Percentiles rank a stretch among this genome's conserved stretches.
Conservation (phyloP, 805 yeast genomes). For the Yamadazyma kitorensis region DNA sequence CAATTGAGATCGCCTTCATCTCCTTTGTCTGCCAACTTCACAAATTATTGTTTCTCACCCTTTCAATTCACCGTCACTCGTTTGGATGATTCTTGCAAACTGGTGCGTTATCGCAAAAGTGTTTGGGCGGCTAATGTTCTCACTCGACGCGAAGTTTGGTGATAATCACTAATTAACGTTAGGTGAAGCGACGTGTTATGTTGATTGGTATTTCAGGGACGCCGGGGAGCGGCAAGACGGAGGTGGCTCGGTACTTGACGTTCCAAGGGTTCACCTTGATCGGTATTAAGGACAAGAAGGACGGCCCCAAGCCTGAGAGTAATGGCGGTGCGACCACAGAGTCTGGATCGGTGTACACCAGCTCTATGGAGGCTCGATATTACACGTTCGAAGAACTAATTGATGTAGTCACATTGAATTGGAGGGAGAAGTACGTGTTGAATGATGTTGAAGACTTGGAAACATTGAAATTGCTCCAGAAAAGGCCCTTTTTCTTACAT, state of each 20-base stretch:
- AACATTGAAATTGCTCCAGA: constrained; percentile 46
- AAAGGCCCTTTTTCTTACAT: constrained; percentile 84
- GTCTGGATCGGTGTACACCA: constrained; percentile 5
- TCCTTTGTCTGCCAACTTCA: too few relatives aligned
- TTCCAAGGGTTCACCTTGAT: constrained; percentile 50
- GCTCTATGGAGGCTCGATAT: constrained; percentile 8
- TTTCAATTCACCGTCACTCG: too few relatives aligned
- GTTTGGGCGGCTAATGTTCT: too few relatives aligned
- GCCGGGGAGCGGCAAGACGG: constrained; percentile 61
- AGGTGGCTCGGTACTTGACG: constrained; percentile 56
- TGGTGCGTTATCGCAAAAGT: too few relatives aligned
- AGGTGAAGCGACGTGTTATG: too few relatives aligned
- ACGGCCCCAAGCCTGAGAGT: neutral
- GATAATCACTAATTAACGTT: too few relatives aligned
- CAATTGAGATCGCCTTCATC: too few relatives aligned
- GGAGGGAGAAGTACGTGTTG: constrained; percentile 63
- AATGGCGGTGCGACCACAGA: neutral
- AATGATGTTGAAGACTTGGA: constrained; percentile 44
- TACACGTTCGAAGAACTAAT: constrained; percentile 49
- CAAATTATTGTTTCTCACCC: too few relatives aligned
- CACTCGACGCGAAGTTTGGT: too few relatives aligned
- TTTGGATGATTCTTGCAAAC: too few relatives aligned
- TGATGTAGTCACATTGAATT: constrained; percentile 61
- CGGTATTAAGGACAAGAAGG: constrained; percentile 5
- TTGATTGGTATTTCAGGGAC: constrained; percentile 76